Conservation (phyloP, 2,329 filamentous ascomycete genomes). For the Chalaropsis ovoidea region DNA sequence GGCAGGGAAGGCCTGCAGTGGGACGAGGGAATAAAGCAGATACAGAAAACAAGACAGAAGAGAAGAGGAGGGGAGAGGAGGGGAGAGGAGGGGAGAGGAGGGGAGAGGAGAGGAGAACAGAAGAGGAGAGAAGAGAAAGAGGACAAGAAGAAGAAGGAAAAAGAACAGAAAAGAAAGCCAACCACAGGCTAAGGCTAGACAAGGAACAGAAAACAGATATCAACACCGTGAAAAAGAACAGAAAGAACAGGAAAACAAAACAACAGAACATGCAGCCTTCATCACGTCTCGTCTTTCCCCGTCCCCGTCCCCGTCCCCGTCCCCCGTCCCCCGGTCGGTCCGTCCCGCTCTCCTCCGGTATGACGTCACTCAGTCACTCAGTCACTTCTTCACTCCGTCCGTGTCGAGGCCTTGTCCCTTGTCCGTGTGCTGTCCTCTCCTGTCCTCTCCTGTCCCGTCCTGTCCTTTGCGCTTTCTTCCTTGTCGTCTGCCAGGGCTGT, state of each 20-base stretch:
- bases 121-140: conserved; percentile 7
- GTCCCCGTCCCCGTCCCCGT: not conserved
- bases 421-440: too few relatives aligned
- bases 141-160: not conserved
- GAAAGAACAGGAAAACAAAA: conserved; percentile 12
- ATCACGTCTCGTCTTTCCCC: conserved; percentile 1
- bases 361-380: conserved; percentile 6
- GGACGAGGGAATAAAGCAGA: conserved; percentile 3
- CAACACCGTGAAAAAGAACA: conserved; percentile 9
- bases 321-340: not conserved
- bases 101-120: conserved; percentile 14
- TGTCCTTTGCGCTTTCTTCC: too few relatives aligned
- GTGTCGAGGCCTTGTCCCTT: not conserved
- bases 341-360: not conserved
- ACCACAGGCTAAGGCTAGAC: conserved; percentile 2
- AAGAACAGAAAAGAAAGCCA: not conserved
- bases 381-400: not conserved
- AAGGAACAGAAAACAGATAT: conserved; percentile 18
- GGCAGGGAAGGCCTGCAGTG: conserved; percentile 16
- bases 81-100: not conserved
- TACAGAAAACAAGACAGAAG: conserved; percentile 16
- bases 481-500: too few relatives aligned
- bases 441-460: too few relatives aligned
- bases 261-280: not conserved
- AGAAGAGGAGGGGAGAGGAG: conserved; percentile 11